Evolutionary conservation across 305 asterid genomes (phyloP), one percentile per base, ranked within the genome.

Genomic region (Fraxinus floribunda): DNA sequence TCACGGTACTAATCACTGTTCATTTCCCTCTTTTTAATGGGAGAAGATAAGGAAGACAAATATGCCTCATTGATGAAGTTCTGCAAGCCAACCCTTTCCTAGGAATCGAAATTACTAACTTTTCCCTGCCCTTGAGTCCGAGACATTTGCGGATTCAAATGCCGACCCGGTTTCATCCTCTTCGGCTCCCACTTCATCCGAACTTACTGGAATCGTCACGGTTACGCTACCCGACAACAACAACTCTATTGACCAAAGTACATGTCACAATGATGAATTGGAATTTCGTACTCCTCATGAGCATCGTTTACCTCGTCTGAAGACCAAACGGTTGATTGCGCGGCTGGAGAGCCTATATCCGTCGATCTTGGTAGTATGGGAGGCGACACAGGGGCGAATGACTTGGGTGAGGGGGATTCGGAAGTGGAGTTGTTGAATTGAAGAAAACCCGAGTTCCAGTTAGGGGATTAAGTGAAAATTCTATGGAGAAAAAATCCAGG

Each of bases 261-360:
- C 66, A 62, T 76, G 79, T 24, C 84, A 76, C 5, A 86, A 80
- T 68, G 85, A 74, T n/a, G 81, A 82, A 16, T 57, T 79, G 5
- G 84, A 60, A 11, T 89, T 77, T 87, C 87, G 77, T 80, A 90
- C 91, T 32, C 94, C 92, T 41, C 92, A 91, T 7, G 90, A 89
- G 86, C 87, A 89, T 77, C 89, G 66, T 84, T 87, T 55, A 78
- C 86, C 36, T 83, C 88, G 22, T 84, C 92, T 7, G 90, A 88
- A 72, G 91, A 88, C 29, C 84, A 82, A 76, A 82, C 82, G 46
- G 73, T 30, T 1, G 78, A 57, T 2, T 24, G 74, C 26, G 36
- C 8, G 35, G 35, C 20, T 32, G 71, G 32, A 60, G 13, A 60
- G 10, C 71, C 71, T 18, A 20, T 8, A 24, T 18, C 35, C n/a